phyloP scores from a whole-genome alignment of 2,329 filamentous ascomycete species.

The Aspergillus cejpii region DNA sequence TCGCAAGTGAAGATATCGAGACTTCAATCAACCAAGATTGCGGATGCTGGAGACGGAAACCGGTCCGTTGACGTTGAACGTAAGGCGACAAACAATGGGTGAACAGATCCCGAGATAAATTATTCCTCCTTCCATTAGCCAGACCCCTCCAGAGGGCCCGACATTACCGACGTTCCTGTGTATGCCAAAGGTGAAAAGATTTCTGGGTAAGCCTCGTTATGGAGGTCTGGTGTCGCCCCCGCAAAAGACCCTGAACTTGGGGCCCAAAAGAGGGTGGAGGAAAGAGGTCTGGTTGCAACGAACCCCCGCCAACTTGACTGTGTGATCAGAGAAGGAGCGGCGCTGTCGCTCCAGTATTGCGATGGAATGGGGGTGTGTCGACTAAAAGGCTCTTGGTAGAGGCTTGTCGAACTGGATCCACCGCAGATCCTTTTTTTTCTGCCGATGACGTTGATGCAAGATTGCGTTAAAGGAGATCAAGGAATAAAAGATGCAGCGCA shows the following conservation, averaged over 20 bases:
- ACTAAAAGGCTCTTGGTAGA: constrained; percentile 9
- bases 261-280: constrained; percentile 84
- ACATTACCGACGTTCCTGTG: constrained; percentile 33
- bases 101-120: constrained; percentile 25
- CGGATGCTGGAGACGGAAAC: background rate
- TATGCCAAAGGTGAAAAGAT: constrained; percentile 29
- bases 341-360: constrained; percentile 39
- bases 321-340: constrained; percentile 40
- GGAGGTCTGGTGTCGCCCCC: constrained; percentile 97
- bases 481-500: constrained; percentile 3
- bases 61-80: constrained; percentile 2
- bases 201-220: constrained; percentile 60
- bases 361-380: constrained; percentile 13
- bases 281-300: constrained; percentile 64
- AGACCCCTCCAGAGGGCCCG: constrained; percentile 41
- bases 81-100: constrained; percentile 17
- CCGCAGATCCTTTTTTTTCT: constrained; percentile 10
- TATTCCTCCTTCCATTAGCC: constrained; percentile 36
- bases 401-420: constrained; percentile 13
- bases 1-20: background rate
- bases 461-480: constrained; percentile 1
- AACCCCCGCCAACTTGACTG: constrained; percentile 92
- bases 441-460: constrained; percentile 7
- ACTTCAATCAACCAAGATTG: background rate
- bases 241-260: constrained; percentile 86